Evolutionary conservation across 176 grass and related monocot genomes (phyloP), one percentile per base, ranked within the genome.

Genomic region (Hyparrhenia diplandra): DNA sequence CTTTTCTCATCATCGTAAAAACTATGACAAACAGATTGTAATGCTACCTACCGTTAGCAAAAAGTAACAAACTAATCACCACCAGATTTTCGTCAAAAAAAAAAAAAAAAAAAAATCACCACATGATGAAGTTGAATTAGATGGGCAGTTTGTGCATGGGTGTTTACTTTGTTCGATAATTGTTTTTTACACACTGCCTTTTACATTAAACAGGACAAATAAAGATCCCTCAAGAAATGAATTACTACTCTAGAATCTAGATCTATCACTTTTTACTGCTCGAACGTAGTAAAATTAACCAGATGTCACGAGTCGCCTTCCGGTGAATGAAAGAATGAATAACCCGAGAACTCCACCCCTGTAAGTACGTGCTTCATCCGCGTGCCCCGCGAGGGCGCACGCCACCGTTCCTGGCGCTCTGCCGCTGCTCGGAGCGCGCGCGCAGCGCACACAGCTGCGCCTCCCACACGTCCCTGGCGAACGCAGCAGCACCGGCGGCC

Each of bases 401-500:
- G 14, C 49, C 39, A 13, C 11, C 11, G 32, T n/a, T 34, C 78
- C 57, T 72, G 21, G 74, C 73, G 31, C 16, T 79, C 25, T 87
- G 69, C 65, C 77, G 64, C 17, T 13, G 20, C 21, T 80, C 79
- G 1, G 88, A 90, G 28, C 83, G 60, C 18, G 12, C 82, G 10
- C 35, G 80, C 27, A 94, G 83, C 35, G 23, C 70, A 54, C 59
- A 10, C 8, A 90, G 71, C 86, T 94, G 91, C 21, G 70, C 68
- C 85, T 90, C 88, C 88, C 88, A 94, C 21, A 83, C 80, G 42
- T 84, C 88, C 63, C 82, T 88, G 1, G 58, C 8, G 59, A 85
- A 81, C 35, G n/a, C 67, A 5, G 0, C 73, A 5, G n/a, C n/a
- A n/a, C 21, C 39, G 7, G 4, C 27, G 24, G 4, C 65, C 37